Percentiles rank a stretch among this genome's conserved stretches.
Evolutionary conservation across 2,329 filamentous ascomycete species (phyloP).

Genomic region (Fusarium sp.): DNA sequence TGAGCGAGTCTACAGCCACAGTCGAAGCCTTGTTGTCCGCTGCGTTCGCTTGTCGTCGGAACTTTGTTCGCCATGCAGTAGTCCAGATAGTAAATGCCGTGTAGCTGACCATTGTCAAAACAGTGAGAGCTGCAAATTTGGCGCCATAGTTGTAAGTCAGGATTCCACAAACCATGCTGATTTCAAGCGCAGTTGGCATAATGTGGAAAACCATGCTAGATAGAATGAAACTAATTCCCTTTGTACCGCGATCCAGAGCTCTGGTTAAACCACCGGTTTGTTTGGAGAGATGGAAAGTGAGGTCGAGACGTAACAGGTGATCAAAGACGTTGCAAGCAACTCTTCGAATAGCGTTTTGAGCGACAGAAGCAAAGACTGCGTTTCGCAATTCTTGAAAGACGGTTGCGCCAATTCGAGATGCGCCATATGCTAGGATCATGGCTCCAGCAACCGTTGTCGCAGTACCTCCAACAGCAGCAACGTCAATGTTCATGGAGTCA

Average conservation of each 20-base stretch:
- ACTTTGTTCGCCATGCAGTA: constrained; percentile 97
- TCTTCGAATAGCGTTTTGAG: constrained; percentile 92
- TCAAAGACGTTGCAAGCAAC: constrained; percentile 94
- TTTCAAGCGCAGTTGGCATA: constrained; percentile 91
- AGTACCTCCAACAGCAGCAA: constrained; percentile 86
- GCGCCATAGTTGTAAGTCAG: constrained; percentile 95
- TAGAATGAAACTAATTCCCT: constrained; percentile 96
- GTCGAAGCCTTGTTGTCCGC: constrained; percentile 97
- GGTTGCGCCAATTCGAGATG: constrained; percentile 87
- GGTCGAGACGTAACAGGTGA: constrained; percentile 86
- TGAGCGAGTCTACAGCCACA: constrained; percentile 93
- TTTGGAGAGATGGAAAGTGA: constrained; percentile 92
- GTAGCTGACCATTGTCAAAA: constrained; percentile 91
- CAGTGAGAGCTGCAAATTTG: constrained; percentile 92
- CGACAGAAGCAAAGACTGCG: constrained; percentile 95
- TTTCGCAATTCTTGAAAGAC: constrained; percentile 94
- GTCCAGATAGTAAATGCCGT: constrained; percentile 97
- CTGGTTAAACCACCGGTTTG: constrained; percentile 95
- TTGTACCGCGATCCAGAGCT: constrained; percentile 95
- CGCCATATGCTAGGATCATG: constrained; percentile 93
- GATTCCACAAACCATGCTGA: constrained; percentile 94
- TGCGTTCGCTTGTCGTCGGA: constrained; percentile 92
- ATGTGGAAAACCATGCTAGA: constrained; percentile 99
- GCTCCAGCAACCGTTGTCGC: constrained; percentile 89
- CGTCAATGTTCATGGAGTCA: constrained; percentile 97